Evolutionary conservation across 2,329 filamentous ascomycete species (phyloP), one percentile per base, ranked within the genome.

Genomic region (Neurospora sp.): DNA sequence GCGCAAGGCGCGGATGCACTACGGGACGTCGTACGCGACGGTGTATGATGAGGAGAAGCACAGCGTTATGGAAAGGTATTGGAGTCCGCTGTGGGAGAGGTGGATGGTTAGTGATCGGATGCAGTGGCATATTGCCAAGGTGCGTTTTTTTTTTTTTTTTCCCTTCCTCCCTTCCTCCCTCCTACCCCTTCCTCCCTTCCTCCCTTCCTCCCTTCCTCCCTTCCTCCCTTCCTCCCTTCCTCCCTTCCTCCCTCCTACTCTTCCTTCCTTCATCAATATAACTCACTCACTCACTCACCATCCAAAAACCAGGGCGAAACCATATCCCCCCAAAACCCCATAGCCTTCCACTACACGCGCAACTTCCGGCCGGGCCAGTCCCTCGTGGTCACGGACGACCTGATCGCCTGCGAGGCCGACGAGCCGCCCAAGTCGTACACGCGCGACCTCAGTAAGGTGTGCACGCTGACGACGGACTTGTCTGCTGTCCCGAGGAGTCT

Each of bases 71-170:
- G 91, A 93, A 78, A 82, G 91, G 68, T 94, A 94, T 77, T 94
- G 91, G 91, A 91, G 88, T 73, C 91, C 90, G 6, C 78, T 93
- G 33, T 93, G 91, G 91, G 91, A 93, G 80, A 81, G 91, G 67
- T 93, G 90, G 91, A 93, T 93, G 91, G 91, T 94, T 7, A 89
- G 86, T 66, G 90, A 94, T 78, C 85, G 91, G 67, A 93, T 95
- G 91, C 90, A 93, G 80, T 94, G 92, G 92, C 91, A 93, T 79
- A 92, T 93, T 77, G 87, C 89, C 72, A 93, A 93, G 85, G 90
- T 89, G 75, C 74, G 83, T 80, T 69, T 66, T 6, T 10, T 38
- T 33, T 58, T 40, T 15, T 62, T 2, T 2, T 13, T n/a, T n/a
- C n/a, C n/a, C n/a, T n/a, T n/a, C n/a, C n/a, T n/a, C n/a, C n/a